phyloP scores from a whole-genome alignment of 2,329 filamentous ascomycete genomes.

The Sarocladium kiliense region DNA sequence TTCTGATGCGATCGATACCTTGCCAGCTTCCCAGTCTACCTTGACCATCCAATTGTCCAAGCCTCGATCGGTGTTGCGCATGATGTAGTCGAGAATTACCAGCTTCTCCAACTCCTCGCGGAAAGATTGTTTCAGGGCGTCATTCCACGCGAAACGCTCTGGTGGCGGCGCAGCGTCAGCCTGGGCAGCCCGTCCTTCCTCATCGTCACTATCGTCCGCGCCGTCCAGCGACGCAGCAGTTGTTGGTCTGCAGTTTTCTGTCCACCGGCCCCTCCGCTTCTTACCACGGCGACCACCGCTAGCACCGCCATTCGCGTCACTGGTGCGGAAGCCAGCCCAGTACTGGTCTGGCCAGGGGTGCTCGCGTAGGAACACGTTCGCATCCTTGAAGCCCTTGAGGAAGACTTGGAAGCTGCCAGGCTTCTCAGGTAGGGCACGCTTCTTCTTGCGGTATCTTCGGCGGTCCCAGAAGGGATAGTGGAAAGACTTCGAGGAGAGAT shows the following conservation, averaged over 20 bases:
- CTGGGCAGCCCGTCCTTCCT: constrained; percentile 28
- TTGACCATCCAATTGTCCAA: constrained; percentile 99
- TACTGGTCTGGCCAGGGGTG: constrained; percentile 96
- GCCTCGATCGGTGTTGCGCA: constrained; percentile 96
- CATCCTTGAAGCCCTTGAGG: constrained; percentile 93
- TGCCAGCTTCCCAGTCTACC: constrained; percentile 78
- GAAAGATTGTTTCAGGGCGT: constrained; percentile 82
- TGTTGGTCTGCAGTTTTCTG: constrained; percentile 70
- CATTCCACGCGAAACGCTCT: constrained; percentile 77
- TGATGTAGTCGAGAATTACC: constrained; percentile 97
- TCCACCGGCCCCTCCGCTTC: constrained; percentile 67
- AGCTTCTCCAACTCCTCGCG: constrained; percentile 94
- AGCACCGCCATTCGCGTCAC: constrained; percentile 50
- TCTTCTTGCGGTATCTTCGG: constrained; percentile 79
- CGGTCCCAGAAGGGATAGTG: constrained; percentile 98
- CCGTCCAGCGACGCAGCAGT: constrained; percentile 47
- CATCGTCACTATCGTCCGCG: constrained; percentile 59
- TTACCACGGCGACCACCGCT: constrained; percentile 26
- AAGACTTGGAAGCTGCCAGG: constrained; percentile 97
- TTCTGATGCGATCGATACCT: constrained; percentile 82
- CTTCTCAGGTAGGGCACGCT: constrained; percentile 82
- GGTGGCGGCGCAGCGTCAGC: constrained; percentile 42
- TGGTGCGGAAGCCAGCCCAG: constrained; percentile 62
- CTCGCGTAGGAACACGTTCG: constrained; percentile 89
- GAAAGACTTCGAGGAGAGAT: constrained; percentile 92